These are phyloP conservation scores for Pulicaria dysenterica DNA, from an alignment of 129 eudicot genomes.

Conservation along the genomic window DNA sequence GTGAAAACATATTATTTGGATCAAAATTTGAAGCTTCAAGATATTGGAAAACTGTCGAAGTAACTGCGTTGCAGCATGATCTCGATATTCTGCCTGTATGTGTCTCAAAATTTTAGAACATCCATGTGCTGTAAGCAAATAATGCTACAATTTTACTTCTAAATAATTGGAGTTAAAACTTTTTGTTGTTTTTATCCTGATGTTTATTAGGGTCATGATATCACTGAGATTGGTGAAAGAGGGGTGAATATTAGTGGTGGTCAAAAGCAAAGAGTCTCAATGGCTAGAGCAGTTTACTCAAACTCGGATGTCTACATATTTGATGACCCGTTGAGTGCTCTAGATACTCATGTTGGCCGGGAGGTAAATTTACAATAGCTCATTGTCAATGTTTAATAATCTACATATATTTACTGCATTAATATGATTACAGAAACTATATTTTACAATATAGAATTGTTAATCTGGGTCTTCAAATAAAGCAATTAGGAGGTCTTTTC, in stretches of 20 bases:
- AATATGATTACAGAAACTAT: not conserved
- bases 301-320: constrained; percentile 87
- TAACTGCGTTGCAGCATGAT: constrained; percentile 78
- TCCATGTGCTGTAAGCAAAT: constrained; percentile 4
- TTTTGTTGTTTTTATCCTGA: constrained; percentile 11
- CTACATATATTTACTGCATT: not conserved
- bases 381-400: not conserved
- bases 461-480: not conserved
- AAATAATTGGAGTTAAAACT: constrained; percentile 11
- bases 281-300: constrained; percentile 99
- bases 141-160: not conserved
- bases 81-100: constrained; percentile 84
- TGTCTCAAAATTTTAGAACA: constrained; percentile 14
- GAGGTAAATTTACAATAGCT: constrained; percentile 52
- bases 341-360: constrained; percentile 91
- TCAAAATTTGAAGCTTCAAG: constrained; percentile 62
- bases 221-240: constrained; percentile 98
- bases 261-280: constrained; percentile 94
- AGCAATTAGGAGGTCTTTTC: not conserved
- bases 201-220: constrained; percentile 76
- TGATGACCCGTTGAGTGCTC: constrained; percentile 97
- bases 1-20: constrained; percentile 90
- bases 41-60: constrained; percentile 66
- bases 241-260: constrained; percentile 99
- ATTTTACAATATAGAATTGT: not conserved